phyloP scores from a whole-genome alignment of 2,329 filamentous ascomycete species.

The Aureobasidium sp. region DNA sequence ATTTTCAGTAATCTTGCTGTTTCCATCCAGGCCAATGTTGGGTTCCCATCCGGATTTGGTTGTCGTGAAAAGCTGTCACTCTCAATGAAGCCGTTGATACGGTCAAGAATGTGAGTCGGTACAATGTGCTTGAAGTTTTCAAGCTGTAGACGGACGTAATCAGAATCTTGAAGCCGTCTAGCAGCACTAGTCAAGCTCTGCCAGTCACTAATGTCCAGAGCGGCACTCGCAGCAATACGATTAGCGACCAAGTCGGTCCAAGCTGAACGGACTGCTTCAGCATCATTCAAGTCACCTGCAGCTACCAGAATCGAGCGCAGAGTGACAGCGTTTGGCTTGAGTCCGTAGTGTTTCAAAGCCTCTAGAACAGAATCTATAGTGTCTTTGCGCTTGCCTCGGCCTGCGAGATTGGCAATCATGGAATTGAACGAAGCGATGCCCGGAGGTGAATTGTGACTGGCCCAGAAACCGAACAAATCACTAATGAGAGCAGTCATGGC shows the following conservation, averaged over 20 bases:
- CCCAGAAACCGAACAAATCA: constrained; percentile 27
- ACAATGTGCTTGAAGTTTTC: not conserved
- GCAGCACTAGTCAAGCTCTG: constrained; percentile 25
- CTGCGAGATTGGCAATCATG: constrained; percentile 32
- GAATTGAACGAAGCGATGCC: constrained; percentile 30
- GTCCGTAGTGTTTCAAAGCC: constrained; percentile 24
- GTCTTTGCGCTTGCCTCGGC: constrained; percentile 25
- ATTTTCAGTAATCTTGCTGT: not conserved
- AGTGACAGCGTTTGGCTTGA: constrained; percentile 29
- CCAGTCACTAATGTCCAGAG: constrained; percentile 21
- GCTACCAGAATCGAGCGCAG: constrained; percentile 30
- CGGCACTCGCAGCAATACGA: constrained; percentile 17
- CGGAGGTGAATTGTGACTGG: constrained; percentile 24
- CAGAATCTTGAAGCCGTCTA: constrained; percentile 16
- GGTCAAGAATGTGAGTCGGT: not conserved
- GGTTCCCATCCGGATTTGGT: not conserved
- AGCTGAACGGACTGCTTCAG: constrained; percentile 22
- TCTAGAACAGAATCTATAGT: constrained; percentile 26
- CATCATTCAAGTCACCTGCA: constrained; percentile 29
- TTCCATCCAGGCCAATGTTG: not conserved
- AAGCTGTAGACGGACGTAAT: constrained; percentile 23
- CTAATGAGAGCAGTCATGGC: constrained; percentile 24
- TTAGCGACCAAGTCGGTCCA: constrained; percentile 29
- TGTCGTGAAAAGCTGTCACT: not conserved
- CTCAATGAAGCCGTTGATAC: not conserved